Percentiles rank a stretch among this genome's conserved stretches.
These are phyloP conservation scores for Trametes versicolor DNA, from an alignment of 1,284 basidiomycete species.

Conservation along the genomic window DNA sequence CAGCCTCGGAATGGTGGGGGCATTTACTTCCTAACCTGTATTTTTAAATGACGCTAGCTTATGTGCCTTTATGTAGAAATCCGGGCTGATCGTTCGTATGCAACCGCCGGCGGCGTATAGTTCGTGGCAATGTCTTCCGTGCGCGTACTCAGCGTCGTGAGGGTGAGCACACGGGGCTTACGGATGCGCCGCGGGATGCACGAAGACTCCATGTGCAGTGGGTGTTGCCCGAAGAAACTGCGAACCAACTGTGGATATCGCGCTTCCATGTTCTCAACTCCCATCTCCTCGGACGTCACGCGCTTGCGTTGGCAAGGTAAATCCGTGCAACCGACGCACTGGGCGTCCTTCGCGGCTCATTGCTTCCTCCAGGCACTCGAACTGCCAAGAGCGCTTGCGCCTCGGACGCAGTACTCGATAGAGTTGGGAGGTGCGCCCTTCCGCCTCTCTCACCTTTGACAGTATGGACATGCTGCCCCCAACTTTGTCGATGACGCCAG, in stretches of 20 bases:
- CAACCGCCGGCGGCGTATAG: too few relatives aligned
- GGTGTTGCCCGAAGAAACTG: background rate
- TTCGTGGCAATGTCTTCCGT: too few relatives aligned
- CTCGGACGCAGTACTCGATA: background rate
- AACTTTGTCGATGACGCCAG: conserved; percentile 17
- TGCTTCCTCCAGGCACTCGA: conserved; percentile 12
- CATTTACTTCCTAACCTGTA: too few relatives aligned
- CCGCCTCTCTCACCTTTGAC: conserved; percentile 2
- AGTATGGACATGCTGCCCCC: conserved; percentile 2
- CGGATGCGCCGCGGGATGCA: background rate
- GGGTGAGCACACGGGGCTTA: background rate
- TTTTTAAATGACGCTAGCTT: too few relatives aligned
- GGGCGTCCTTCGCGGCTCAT: conserved; percentile 2
- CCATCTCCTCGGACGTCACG: background rate
- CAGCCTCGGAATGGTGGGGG: too few relatives aligned
- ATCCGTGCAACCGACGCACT: background rate
- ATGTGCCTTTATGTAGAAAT: too few relatives aligned
- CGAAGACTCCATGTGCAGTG: background rate
- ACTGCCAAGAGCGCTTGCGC: background rate
- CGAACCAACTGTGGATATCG: background rate
- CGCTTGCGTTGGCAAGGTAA: conserved; percentile 1
- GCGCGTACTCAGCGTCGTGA: background rate
- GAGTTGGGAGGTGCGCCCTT: conserved; percentile 9
- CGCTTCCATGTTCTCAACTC: background rate
- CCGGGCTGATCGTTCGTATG: too few relatives aligned